Evolutionary conservation across 306 rosid species (phyloP).

Genomic region (Quercus parvula): DNA sequence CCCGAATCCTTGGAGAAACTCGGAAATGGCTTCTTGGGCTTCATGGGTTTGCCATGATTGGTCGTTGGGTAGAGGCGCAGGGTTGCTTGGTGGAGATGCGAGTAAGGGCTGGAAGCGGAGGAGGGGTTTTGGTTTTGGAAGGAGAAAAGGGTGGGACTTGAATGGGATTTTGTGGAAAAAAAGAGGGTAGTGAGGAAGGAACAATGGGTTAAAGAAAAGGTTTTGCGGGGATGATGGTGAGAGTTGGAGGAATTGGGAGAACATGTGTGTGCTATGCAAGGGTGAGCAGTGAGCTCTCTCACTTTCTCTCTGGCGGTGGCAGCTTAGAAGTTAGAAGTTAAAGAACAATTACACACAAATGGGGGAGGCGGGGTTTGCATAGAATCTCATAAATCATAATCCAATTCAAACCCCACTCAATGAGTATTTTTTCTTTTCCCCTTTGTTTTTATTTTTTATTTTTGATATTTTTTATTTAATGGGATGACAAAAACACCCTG

Average conservation of each 20-base stretch:
- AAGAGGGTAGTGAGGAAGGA: not conserved
- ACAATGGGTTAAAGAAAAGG: not conserved
- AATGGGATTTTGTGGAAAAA: not conserved
- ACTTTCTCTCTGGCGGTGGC: too few relatives aligned
- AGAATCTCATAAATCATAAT: too few relatives aligned
- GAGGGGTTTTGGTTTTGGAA: not conserved
- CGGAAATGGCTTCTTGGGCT: conserved; percentile 55
- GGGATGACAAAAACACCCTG: too few relatives aligned
- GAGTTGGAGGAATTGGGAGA: conserved; percentile 11
- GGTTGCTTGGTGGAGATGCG: conserved; percentile 11
- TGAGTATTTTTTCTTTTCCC: too few relatives aligned
- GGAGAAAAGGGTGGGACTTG: not conserved
- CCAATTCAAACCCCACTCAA: too few relatives aligned
- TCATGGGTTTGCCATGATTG: conserved; percentile 15
- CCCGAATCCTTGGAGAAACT: conserved; percentile 47
- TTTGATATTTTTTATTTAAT: too few relatives aligned
- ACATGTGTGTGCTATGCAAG: not conserved
- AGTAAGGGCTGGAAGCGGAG: not conserved
- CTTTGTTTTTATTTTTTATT: too few relatives aligned
- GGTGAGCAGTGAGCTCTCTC: too few relatives aligned
- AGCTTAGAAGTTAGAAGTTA: too few relatives aligned
- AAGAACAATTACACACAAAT: too few relatives aligned
- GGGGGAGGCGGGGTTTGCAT: too few relatives aligned
- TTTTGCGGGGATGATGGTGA: not conserved
- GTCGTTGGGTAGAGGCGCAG: conserved; percentile 8